Evolutionary conservation across 768 basidiomycete genomes (phyloP), one percentile per base, ranked within the genome.

Genomic region (Dioszegia hungarica): DNA sequence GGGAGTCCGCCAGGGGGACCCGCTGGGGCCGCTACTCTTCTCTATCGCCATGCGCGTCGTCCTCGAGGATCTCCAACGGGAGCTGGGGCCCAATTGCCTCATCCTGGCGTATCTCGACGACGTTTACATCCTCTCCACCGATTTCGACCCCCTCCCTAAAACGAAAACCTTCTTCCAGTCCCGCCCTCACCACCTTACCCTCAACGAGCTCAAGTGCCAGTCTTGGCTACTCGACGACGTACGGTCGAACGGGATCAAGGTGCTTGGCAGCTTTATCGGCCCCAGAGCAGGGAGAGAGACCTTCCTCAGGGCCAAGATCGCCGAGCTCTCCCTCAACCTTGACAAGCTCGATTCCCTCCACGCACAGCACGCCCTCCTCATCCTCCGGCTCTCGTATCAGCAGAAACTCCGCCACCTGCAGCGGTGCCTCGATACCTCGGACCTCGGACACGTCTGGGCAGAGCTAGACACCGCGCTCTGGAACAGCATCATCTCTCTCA

Each of bases 331-430:
- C 6, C 12, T 24, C 12, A 36, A 46, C 1, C 22, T 60, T 8
- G 2, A 17, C 29, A 20, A 45, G 12, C 36, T 60, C 28, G 8
- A 3, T 15, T 11, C 20, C 36, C 54, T 60, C 10, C 54, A 41
- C 1, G 14, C 46, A 12, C 59, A 60, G 36, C 54, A 54, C 39
- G 59, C 59, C 20, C 54, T 60, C 4, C 36, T 60, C 2, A 9
- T 60, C n/a, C 59, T 60, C 24, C 43, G 59, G 1, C 15, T 6
- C 1, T 60, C 22, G 31, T 10, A 48, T 19, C 46, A 54, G 22
- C 54, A 54, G n/a, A 40, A 55, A 9, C 43, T 60, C 3, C 59
- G 59, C 1, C 59, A 60, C 34, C 54, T 60, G 1, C 53, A 37
- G 15, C 59, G 59, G 1, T 25, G 29, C 54, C 54, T 60, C 20